These are phyloP conservation scores for Phaeosphaeriaceae sp. DNA, from an alignment of 2,329 filamentous ascomycete genomes.

Conservation along the genomic window DNA sequence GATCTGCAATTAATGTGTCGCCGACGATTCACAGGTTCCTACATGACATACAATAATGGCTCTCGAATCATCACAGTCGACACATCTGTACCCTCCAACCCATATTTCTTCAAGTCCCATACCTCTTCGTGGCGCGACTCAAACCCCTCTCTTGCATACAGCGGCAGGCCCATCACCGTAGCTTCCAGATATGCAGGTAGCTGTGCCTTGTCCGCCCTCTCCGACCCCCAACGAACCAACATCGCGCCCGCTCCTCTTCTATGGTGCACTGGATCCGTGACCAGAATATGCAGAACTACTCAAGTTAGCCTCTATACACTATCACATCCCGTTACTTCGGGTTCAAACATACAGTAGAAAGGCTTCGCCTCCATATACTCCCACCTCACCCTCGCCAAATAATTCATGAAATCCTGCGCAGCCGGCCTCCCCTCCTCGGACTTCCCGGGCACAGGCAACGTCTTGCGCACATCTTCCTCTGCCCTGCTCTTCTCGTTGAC, in stretches of 20 bases:
- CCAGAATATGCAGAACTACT: conserved; percentile 39
- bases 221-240: conserved; percentile 49
- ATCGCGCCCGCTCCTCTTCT: conserved; percentile 51
- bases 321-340: too few relatives aligned
- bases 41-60: conserved; percentile 5
- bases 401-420: conserved; percentile 36
- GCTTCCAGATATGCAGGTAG: conserved; percentile 54
- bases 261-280: conserved; percentile 50
- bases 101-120: conserved; percentile 41
- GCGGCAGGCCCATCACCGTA: conserved; percentile 45
- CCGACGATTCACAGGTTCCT: neutral
- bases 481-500: conserved; percentile 41
- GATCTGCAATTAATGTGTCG: neutral
- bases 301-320: conserved; percentile 1
- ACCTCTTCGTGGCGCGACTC: conserved; percentile 21
- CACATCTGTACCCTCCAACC: conserved; percentile 31
- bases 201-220: conserved; percentile 49
- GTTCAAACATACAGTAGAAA: conserved; percentile 37
- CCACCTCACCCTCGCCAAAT: conserved; percentile 31
- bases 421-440: conserved; percentile 34
- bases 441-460: conserved; percentile 33
- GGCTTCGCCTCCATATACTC: conserved; percentile 45
- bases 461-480: conserved; percentile 39
- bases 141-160: conserved; percentile 49
- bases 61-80: conserved; percentile 43